Evolutionary conservation across 2,329 filamentous ascomycete genomes (phyloP).

Genomic region (Aaosphaeria pasadenensis): DNA sequence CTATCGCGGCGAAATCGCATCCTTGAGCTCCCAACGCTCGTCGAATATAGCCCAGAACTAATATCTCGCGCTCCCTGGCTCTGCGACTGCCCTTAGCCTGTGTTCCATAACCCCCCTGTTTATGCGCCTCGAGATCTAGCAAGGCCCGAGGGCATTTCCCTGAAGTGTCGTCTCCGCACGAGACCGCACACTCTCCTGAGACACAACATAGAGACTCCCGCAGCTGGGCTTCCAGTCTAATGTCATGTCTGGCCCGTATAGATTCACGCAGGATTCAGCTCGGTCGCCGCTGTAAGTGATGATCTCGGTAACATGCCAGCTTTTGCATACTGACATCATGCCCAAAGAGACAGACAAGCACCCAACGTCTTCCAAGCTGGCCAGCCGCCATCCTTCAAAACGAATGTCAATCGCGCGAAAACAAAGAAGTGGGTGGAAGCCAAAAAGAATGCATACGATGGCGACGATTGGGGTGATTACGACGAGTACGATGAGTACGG

Average conservation of each 20-base stretch:
- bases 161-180: background rate
- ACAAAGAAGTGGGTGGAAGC: slow-evolving; percentile 96
- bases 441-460: slow-evolving; percentile 81
- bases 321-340: slow-evolving; percentile 1
- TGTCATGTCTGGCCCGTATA: slow-evolving; percentile 40
- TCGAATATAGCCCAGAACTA: background rate
- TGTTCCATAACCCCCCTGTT: slow-evolving; percentile 8
- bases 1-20: no score
- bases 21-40: no score
- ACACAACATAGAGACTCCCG: background rate
- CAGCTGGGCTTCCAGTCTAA: background rate
- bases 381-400: slow-evolving; percentile 64
- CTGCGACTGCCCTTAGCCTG: background rate
- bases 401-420: slow-evolving; percentile 84
- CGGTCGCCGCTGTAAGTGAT: slow-evolving; percentile 38
- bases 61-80: background rate
- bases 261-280: slow-evolving; percentile 34
- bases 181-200: no score
- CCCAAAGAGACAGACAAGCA: slow-evolving; percentile 24
- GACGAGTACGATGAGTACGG: slow-evolving; percentile 58
- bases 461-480: slow-evolving; percentile 83
- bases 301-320: slow-evolving; percentile 8
- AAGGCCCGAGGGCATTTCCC: slow-evolving; percentile 14
- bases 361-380: slow-evolving; percentile 22
- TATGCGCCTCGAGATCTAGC: slow-evolving; percentile 13